Evolutionary conservation across 2,329 filamentous ascomycete species (phyloP), one percentile per base, ranked within the genome.

Genomic region (Colletotrichum gloeosporioides): DNA sequence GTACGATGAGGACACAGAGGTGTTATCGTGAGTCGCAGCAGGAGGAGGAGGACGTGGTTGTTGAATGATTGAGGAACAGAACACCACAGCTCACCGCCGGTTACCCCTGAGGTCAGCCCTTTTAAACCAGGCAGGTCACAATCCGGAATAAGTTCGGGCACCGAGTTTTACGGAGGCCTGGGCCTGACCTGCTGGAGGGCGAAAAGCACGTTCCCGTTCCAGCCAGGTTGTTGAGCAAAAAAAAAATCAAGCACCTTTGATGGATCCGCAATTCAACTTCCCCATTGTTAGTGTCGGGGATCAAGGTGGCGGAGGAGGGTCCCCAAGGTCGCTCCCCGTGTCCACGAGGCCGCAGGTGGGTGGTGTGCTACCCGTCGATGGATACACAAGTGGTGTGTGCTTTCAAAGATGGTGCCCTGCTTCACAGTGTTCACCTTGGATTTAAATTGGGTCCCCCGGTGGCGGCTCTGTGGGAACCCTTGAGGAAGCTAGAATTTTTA

Each of bases 21-120:
- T 16, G 44, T 53, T 49, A 49, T 53, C 44, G n/a, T 53, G n/a
- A 22, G 44, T 53, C 55, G 39, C 39, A 36, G 44, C 10, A 64
- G 63, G 57, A 63, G 61, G 44, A 59, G 44, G 36, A 31, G 39
- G 34, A 39, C 22, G 57, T n/a, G 61, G 69, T 69, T 29, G 39
- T 63, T 73, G 71, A 39, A 44, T 70, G 71, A 70, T 59, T 34
- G 55, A 53, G 25, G 61, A 61, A 53, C 44, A 53, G 44, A 22
- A 53, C 10, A 22, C n/a, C 6, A 22, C 32, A 59, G 44, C 53
- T 66, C 67, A 75, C 72, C 72, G 72, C 67, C 13, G 49, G 4
- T 71, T 71, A 61, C 67, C 72, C 72, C 72, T 74, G 71, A 74
- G 32, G 25, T 25, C 55, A 36, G 57, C 22, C 39, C 36, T 75